phyloP scores from a whole-genome alignment of 371 early-diverging fungal genomes.

The Mortierella sp. region DNA sequence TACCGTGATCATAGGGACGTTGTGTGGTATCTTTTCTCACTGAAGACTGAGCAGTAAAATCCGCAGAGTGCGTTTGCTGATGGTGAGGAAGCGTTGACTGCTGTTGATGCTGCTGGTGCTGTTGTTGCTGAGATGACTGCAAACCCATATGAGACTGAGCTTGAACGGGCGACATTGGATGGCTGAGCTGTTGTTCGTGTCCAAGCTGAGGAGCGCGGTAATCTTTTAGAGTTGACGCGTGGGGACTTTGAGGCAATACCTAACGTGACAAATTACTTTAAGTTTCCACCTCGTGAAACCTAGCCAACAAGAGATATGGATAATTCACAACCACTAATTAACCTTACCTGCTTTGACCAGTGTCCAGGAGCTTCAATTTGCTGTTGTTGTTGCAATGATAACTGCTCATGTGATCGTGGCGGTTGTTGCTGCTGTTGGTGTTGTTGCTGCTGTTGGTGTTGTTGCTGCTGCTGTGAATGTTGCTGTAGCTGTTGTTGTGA shows the following conservation, averaged over 20 bases:
- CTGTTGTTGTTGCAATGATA: neutral
- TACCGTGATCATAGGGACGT: constrained; percentile 7
- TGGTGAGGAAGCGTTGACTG: constrained; percentile 2
- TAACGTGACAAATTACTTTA: neutral
- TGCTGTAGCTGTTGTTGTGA: neutral
- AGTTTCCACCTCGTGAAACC: neutral
- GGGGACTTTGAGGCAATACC: constrained; percentile 4
- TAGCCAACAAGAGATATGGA: neutral
- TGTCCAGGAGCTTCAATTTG: constrained; percentile 7
- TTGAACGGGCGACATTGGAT: constrained; percentile 8
- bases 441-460: neutral
- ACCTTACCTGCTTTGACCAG: constrained; percentile 27
- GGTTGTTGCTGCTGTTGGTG: constrained; percentile 18
- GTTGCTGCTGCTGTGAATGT: constrained; percentile 5
- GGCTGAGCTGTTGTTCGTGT: constrained; percentile 24
- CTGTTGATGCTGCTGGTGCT: neutral
- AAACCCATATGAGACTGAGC: constrained; percentile 8
- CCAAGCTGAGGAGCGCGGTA: constrained; percentile 14
- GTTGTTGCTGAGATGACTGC: neutral
- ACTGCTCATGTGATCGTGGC: constrained; percentile 5
- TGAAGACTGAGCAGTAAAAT: constrained; percentile 10
- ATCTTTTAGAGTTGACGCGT: constrained; percentile 3
- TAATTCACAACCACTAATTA: too few relatives aligned
- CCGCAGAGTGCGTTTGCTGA: constrained; percentile 14
- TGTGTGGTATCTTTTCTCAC: neutral